These are phyloP conservation scores for Sporothrix brasiliensis DNA, from an alignment of 2,329 filamentous ascomycete species.

Conservation along the genomic window DNA sequence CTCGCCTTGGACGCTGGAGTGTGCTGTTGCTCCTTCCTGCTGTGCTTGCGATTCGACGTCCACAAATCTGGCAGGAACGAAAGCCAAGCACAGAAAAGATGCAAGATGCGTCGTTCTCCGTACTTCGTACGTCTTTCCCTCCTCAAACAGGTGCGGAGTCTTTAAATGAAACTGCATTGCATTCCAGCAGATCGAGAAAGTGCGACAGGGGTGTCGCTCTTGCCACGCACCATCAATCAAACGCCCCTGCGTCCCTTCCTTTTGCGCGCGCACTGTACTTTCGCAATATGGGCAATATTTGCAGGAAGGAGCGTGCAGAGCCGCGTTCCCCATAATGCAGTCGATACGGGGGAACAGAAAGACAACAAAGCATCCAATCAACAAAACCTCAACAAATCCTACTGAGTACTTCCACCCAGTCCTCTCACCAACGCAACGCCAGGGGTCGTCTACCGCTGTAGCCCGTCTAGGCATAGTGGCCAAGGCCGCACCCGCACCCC, in stretches of 20 bases:
- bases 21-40: neutral
- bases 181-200: slow-evolving; percentile 32
- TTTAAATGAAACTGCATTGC: slow-evolving; percentile 33
- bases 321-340: slow-evolving; percentile 6
- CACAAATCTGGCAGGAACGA: slow-evolving; percentile 4
- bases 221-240: slow-evolving; percentile 32
- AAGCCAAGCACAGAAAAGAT: neutral
- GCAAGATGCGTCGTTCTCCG: neutral
- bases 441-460: slow-evolving; percentile 10
- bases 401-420: neutral
- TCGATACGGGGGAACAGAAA: neutral
- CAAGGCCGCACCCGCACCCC: slow-evolving; percentile 26
- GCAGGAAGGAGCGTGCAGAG: slow-evolving; percentile 25
- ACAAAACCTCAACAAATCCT: slow-evolving; percentile 8
- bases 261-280: neutral
- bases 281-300: slow-evolving; percentile 14
- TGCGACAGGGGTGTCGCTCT: slow-evolving; percentile 33
- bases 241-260: slow-evolving; percentile 12
- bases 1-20: neutral
- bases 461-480: slow-evolving; percentile 23
- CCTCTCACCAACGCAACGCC: neutral
- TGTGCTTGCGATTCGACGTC: neutral
- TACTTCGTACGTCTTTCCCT: neutral
- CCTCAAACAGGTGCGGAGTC: neutral
- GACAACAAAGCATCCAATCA: slow-evolving; percentile 1